A percentile compares a stretch with the other conserved stretches of the same genome.
phyloP scores from a whole-genome alignment of 306 rosid species.

The Geum urbanum region DNA sequence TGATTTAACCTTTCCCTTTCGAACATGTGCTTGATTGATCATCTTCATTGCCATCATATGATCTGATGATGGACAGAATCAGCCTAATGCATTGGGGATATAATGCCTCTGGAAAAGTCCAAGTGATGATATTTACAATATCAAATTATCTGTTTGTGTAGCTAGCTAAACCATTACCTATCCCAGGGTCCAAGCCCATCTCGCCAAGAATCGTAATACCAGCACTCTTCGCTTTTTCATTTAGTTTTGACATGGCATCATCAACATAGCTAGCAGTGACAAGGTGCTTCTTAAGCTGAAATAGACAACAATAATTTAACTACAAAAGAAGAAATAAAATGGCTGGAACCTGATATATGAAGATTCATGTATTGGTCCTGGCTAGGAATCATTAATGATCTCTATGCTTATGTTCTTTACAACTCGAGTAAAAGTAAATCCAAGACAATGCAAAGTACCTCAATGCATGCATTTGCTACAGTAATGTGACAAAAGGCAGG shows the following conservation, averaged over 20 bases:
- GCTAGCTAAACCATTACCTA: slow-evolving; percentile 50
- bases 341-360: background rate
- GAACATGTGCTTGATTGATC: slow-evolving; percentile 67
- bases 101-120: background rate
- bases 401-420: background rate
- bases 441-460: slow-evolving; percentile 51
- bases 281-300: slow-evolving; percentile 76
- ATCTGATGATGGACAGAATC: slow-evolving; percentile 44
- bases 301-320: slow-evolving; percentile 23
- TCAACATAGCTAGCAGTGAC: slow-evolving; percentile 98
- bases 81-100: background rate
- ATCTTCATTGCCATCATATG: slow-evolving; percentile 99
- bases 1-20: slow-evolving; percentile 65
- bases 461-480: slow-evolving; percentile 83
- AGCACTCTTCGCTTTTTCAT: slow-evolving; percentile 70
- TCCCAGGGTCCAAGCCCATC: slow-evolving; percentile 98
- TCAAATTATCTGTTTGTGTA: background rate
- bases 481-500: slow-evolving; percentile 69
- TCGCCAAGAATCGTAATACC: slow-evolving; percentile 92
- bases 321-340: slow-evolving; percentile 4
- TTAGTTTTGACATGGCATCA: slow-evolving; percentile 59
- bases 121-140: background rate
- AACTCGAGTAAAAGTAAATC: slow-evolving; percentile 9
- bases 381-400: background rate
- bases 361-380: background rate